Conservation (phyloP, 176 grass and related monocot genomes). For the Juncus effusus region DNA sequence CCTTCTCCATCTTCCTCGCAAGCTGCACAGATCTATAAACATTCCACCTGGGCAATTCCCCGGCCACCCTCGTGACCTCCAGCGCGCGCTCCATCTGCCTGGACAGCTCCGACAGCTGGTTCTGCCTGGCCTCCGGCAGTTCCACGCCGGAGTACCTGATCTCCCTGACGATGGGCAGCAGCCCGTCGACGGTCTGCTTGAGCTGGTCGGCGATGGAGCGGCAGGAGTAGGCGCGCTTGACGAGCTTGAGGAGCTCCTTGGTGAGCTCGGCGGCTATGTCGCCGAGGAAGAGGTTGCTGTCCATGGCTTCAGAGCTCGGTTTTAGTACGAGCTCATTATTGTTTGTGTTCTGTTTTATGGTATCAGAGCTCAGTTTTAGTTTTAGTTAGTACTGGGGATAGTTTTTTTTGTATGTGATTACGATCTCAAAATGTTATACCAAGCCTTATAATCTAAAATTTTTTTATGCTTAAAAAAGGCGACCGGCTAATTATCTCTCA, state of each 20-base stretch:
- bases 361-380: no score
- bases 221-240: slow-evolving; percentile 57
- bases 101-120: slow-evolving; percentile 66
- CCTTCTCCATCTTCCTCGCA: slow-evolving; percentile 64
- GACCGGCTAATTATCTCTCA: no score
- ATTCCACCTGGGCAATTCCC: slow-evolving; percentile 72
- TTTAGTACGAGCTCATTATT: no score
- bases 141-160: slow-evolving; percentile 33
- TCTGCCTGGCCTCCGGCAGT: slow-evolving; percentile 33
- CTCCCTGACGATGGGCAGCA: slow-evolving; percentile 76
- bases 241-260: slow-evolving; percentile 52
- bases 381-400: no score
- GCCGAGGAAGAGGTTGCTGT: slow-evolving; percentile 29
- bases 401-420: no score
- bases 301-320: slow-evolving; percentile 9
- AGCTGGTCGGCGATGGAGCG: slow-evolving; percentile 73
- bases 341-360: no score
- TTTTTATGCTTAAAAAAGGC: no score
- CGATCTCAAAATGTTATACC: no score
- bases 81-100: slow-evolving; percentile 51
- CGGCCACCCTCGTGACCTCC: slow-evolving; percentile 72
- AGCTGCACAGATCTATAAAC: slow-evolving; percentile 90
- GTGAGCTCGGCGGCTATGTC: slow-evolving; percentile 58
- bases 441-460: no score
- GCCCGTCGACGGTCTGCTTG: slow-evolving; percentile 67